phyloP scores from a whole-genome alignment of 371 early-diverging fungal genomes.

The Parasitella parasitica region DNA sequence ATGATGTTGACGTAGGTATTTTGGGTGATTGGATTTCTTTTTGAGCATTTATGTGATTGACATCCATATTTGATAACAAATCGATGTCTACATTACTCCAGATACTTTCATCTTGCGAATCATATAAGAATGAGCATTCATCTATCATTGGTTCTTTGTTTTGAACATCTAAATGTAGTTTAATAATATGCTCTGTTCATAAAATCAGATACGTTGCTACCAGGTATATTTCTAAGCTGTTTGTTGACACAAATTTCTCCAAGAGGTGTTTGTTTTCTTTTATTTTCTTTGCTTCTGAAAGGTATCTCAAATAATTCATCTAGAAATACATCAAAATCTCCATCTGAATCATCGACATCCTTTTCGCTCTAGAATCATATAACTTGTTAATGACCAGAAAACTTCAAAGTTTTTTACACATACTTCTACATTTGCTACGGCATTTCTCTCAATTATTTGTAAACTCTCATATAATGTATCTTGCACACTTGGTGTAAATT shows the following conservation, averaged over 20 bases:
- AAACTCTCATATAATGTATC: constrained; percentile 18
- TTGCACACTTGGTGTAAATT: constrained; percentile 17
- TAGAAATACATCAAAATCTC: constrained; percentile 8
- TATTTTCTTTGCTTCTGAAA: background rate
- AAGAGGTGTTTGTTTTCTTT: background rate
- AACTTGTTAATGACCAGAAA: no score
- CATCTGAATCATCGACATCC: background rate
- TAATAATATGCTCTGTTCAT: background rate
- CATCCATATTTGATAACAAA: background rate
- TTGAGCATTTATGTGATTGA: background rate
- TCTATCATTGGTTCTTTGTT: background rate
- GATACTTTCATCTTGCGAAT: constrained; percentile 7
- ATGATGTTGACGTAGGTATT: background rate
- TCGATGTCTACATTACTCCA: constrained; percentile 11
- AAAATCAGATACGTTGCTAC: background rate
- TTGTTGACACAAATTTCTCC: constrained; percentile 1
- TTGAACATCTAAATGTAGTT: background rate
- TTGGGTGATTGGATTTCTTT: background rate
- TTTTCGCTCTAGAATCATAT: background rate
- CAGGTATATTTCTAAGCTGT: background rate
- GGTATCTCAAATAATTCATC: constrained; percentile 16
- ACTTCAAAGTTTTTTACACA: no score
- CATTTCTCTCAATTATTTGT: background rate
- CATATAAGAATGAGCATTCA: background rate
- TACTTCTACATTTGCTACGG: background rate